Evolutionary conservation across 2,329 filamentous ascomycete genomes (phyloP), one percentile per base, ranked within the genome.

Genomic region (Aspergillus fructus): DNA sequence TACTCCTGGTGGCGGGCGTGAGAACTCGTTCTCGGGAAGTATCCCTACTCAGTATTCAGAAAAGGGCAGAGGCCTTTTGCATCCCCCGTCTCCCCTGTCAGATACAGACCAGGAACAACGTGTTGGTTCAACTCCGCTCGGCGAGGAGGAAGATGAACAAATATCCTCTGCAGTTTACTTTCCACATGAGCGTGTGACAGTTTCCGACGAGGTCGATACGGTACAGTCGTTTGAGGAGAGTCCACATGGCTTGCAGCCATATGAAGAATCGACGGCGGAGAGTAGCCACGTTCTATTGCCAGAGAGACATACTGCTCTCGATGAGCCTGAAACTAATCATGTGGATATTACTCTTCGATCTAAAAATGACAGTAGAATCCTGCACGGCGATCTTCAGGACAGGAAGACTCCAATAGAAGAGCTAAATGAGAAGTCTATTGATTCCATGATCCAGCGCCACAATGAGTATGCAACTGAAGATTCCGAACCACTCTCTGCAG

Each of bases 151-250:
- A 34, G 85, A 84, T 55, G 85, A 88, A 67, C 84, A 86, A 59
- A 88, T 88, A 40, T 85, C 84, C 0, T 87, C 84, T 27, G 85
- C 85, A 12, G 76, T 85, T 34, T 88, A 88, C 68, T 86, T 84
- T 62, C 85, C 85, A 23, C 85, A 88, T 72, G 81, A 85, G 62
- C 80, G 82, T 21, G 66, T 71, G n/a, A 62, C 68, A 12, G 64
- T 71, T 5, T 63, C 69, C 8, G 71, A 72, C 53, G 68, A 66
- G 30, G 64, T 67, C 49, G 66, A 70, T 50, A 59, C 54, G 15
- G 58, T 70, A 17, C 58, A 66, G 39, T 48, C 63, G 30, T 62
- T 63, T 47, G 52, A 62, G 33, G 58, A 66, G 47, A 60, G 64
- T 43, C 55, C 62, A 41, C 61, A 56, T 59, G 62, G 56, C 43